phyloP scores from a whole-genome alignment of 176 grass and related monocot species.

The Oryza glumipatula region DNA sequence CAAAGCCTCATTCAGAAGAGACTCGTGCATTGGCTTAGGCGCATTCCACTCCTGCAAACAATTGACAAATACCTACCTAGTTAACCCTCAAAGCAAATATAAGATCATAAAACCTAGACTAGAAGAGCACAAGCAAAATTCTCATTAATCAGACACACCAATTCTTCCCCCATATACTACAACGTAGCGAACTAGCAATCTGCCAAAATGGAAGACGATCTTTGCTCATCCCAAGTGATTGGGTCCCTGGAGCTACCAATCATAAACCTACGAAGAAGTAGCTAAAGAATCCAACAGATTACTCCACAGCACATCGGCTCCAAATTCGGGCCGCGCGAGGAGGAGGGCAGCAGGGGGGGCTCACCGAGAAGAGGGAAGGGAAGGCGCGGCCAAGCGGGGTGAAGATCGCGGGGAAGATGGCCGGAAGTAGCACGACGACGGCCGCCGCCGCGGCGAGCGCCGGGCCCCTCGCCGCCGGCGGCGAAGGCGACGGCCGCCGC shows the following conservation, averaged over 20 bases:
- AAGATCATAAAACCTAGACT: not conserved
- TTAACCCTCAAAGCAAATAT: not conserved
- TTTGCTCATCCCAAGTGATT: not conserved
- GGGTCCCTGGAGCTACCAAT: not conserved
- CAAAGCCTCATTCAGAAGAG: slow-evolving; percentile 67
- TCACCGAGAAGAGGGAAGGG: slow-evolving; percentile 83
- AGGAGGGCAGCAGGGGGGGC: slow-evolving; percentile 2
- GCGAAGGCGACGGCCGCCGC: slow-evolving; percentile 50
- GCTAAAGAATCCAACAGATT: too few relatives aligned
- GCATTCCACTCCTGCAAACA: slow-evolving; percentile 84
- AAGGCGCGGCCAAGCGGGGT: slow-evolving; percentile 60
- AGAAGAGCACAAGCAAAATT: not conserved
- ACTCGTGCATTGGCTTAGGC: slow-evolving; percentile 77
- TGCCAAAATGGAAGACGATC: not conserved
- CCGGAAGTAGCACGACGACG: slow-evolving; percentile 64
- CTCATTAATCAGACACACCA: not conserved
- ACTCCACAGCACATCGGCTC: not conserved
- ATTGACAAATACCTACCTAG: not conserved
- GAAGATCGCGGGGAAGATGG: slow-evolving; percentile 57
- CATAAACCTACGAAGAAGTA: not conserved
- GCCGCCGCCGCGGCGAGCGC: slow-evolving; percentile 30
- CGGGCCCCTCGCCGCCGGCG: slow-evolving; percentile 45
- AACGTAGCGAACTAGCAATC: not conserved
- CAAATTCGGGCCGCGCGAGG: slow-evolving; percentile 1
- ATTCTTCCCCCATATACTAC: not conserved